phyloP scores from a whole-genome alignment of 345 rosid species.

The Gossypium turneri region DNA sequence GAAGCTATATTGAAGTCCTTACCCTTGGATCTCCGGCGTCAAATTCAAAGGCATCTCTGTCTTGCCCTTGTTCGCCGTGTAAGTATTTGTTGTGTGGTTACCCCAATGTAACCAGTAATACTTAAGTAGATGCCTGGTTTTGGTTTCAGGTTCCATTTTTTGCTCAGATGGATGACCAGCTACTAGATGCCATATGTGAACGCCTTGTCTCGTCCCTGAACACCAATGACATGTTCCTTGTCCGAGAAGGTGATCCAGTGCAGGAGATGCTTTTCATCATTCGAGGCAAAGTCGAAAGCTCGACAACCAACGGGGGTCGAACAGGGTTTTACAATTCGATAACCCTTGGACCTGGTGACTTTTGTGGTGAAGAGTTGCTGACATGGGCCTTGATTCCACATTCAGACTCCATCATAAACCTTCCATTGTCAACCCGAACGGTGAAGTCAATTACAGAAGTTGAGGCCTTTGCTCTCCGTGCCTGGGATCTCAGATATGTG shows the following conservation, averaged over 20 bases:
- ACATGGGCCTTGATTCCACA: conserved; percentile 75
- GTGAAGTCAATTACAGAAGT: conserved; percentile 58
- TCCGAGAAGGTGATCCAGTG: conserved; percentile 84
- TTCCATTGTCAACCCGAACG: conserved; percentile 70
- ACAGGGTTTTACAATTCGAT: conserved; percentile 77
- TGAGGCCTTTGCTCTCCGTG: conserved; percentile 75
- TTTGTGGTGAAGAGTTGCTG: conserved; percentile 84
- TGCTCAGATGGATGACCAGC: conserved; percentile 83
- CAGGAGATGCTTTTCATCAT: conserved; percentile 84
- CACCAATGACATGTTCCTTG: conserved; percentile 56
- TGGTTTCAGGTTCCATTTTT: conserved; percentile 69
- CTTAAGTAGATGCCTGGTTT: neutral
- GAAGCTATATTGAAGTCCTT: conserved; percentile 65
- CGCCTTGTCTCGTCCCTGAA: conserved; percentile 69
- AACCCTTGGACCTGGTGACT: conserved; percentile 65
- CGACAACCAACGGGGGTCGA: conserved; percentile 81
- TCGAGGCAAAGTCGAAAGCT: conserved; percentile 86
- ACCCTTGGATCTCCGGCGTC: conserved; percentile 71
- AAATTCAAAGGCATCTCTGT: conserved; percentile 76
- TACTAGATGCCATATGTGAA: conserved; percentile 82
- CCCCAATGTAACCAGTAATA: neutral
- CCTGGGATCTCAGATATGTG: conserved; percentile 70
- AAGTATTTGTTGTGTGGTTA: conserved; percentile 11
- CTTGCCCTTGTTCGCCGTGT: conserved; percentile 90
- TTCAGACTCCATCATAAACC: conserved; percentile 30